phyloP scores from a whole-genome alignment of 2,329 filamentous ascomycete genomes.

The Geosmithia putterillii region DNA sequence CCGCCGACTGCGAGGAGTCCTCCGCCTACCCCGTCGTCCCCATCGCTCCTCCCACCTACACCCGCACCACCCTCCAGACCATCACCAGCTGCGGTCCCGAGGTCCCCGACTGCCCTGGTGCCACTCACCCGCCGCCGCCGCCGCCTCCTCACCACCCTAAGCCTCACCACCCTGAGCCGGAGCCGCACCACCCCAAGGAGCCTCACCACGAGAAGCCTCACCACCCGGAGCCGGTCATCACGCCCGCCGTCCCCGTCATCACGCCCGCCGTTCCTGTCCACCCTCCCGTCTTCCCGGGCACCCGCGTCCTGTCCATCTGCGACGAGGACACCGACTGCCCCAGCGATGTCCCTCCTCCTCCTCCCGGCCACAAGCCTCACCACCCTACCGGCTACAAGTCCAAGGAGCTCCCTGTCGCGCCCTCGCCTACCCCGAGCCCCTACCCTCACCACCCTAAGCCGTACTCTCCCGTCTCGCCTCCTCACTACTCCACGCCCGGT shows the following conservation, averaged over 20 bases:
- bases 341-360: neutral
- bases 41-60: conserved; percentile 26
- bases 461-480: neutral
- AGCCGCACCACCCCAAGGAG: neutral
- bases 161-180: neutral
- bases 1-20: neutral
- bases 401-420: too few relatives aligned
- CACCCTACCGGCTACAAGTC: too few relatives aligned
- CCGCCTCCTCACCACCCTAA: neutral
- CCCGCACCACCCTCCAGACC: conserved; percentile 34
- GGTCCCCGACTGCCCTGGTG: conserved; percentile 36
- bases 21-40: too few relatives aligned
- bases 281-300: neutral
- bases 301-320: conserved; percentile 3
- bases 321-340: conserved; percentile 3
- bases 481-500: neutral
- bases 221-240: too few relatives aligned
- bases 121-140: neutral
- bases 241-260: neutral
- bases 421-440: conserved; percentile 3
- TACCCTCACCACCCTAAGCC: neutral
- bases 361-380: neutral
- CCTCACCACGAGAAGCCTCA: neutral
- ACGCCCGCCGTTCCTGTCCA: neutral
- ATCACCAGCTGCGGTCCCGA: conserved; percentile 35